Conservation (phyloP, 371 early-diverging fungal genomes). For the Mortierella sp. region DNA sequence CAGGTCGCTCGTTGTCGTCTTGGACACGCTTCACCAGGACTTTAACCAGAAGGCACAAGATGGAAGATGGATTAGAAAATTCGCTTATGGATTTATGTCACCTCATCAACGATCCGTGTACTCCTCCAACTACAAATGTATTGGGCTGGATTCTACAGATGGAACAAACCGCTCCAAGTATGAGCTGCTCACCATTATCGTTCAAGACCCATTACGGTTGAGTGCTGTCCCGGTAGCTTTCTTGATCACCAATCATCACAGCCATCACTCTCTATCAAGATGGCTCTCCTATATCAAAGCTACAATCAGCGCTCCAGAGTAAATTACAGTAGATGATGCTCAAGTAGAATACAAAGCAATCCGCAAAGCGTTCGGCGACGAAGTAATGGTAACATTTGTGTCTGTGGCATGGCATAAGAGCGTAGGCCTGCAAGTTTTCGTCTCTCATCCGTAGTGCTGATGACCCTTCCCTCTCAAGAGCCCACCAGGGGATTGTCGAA, state of each 20-base stretch:
- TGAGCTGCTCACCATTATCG: neutral
- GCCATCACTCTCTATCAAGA: neutral
- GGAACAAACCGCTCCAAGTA: neutral
- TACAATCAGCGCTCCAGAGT: neutral
- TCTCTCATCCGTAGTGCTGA: neutral
- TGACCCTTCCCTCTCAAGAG: neutral
- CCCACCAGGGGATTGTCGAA: neutral
- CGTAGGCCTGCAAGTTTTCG: neutral
- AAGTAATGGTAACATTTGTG: neutral
- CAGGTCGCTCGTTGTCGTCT: neutral
- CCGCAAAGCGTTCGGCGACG: neutral
- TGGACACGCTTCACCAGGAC: neutral
- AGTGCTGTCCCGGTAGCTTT: neutral
- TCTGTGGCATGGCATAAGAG: constrained; percentile 1
- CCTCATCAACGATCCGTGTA: neutral
- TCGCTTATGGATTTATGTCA: too few relatives aligned
- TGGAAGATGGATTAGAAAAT: too few relatives aligned
- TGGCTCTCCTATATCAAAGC: neutral
- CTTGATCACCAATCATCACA: constrained; percentile 3
- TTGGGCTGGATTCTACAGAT: neutral
- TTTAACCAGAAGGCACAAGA: too few relatives aligned
- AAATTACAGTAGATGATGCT: neutral
- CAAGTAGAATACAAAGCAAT: neutral
- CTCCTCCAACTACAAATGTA: neutral
- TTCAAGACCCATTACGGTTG: neutral